Percentiles rank a stretch among this genome's conserved stretches.
Conservation (phyloP, 164 flowering plant genomes). For the Umbilicus rupestris region DNA sequence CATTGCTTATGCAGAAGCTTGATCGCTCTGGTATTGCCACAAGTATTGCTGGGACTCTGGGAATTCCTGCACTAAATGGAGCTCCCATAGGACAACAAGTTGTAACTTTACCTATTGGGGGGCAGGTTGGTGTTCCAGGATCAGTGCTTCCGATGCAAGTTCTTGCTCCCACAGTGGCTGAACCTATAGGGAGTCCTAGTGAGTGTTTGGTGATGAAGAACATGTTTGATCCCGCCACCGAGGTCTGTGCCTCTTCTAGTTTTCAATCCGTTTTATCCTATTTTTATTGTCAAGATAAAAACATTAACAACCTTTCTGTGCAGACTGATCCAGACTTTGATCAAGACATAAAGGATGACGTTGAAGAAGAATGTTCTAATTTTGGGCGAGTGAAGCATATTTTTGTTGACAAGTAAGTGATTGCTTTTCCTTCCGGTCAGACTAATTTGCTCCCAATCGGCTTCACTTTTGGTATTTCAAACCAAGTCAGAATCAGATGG, state of each 20-base stretch:
- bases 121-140: conserved; percentile 31
- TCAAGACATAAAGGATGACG: conserved; percentile 72
- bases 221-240: conserved; percentile 88
- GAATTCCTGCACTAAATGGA: conserved; percentile 1
- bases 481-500: neutral
- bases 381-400: conserved; percentile 74
- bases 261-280: neutral
- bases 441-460: neutral
- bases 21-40: conserved; percentile 80
- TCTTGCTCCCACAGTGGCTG: conserved; percentile 24
- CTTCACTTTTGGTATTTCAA: neutral
- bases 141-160: conserved; percentile 27
- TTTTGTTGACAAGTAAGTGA: conserved; percentile 71
- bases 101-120: conserved; percentile 25
- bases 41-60: conserved; percentile 33
- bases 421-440: neutral
- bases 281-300: neutral
- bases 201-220: conserved; percentile 70
- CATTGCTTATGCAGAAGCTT: conserved; percentile 75
- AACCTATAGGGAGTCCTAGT: conserved; percentile 64
- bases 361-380: conserved; percentile 77
- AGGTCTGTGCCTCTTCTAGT: conserved; percentile 35
- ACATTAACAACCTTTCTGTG: conserved; percentile 6
- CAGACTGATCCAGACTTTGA: conserved; percentile 85
- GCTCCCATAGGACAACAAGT: neutral